Evolutionary conservation across 2,329 filamentous ascomycete genomes (phyloP), one percentile per base, ranked within the genome.

Genomic region (Trichoderma koningii): DNA sequence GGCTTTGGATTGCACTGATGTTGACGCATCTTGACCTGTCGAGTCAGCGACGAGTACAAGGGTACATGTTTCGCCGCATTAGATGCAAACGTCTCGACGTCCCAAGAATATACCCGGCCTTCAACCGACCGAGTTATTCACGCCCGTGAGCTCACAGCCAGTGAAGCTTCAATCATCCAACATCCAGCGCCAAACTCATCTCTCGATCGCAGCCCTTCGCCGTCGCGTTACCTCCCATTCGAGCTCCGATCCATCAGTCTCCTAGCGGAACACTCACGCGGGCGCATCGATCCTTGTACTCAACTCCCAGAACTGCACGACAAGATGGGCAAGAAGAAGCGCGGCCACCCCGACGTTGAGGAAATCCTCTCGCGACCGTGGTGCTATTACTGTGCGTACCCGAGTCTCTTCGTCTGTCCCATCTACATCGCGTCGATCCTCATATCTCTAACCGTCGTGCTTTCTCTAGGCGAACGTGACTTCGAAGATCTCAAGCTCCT

Each of bases 401-500:
- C 19, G 38, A 47, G 10, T 28, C 14, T 34, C 19, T 50, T 15
- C 21, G 65, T 61, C 21, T 26, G 28, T 44, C 1, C 12, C 14
- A 38, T 30, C 26, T 14, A 19, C 15, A 19, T 10, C 9, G 21
- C 28, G 19, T 34, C 12, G 30, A 17, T 21, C 28, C 10, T 44
- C 21, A 4, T 42, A n/a, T 74, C 65, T 73, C 75, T 73, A 72
- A 69, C 28, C 7, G 38, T 28, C 42, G 19, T 65, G 48, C 7
- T 15, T 34, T 10, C 17, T 17, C 61, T 63, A 89, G 86, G 86
- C 79, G 95, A 99, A 79, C 91, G 94, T 80, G 94, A 98, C 79
- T 99, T 98, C 76, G 93, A 98, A 77, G 95, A 99, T 77, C 78
- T 97, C 53, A 97, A 97, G 82, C 93, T 98, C 71, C 87, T 99